A percentile compares a stretch with the other conserved stretches of the same genome.
Evolutionary conservation across 768 basidiomycete species (phyloP).

Genomic region (Sistotremastrum suecicum): DNA sequence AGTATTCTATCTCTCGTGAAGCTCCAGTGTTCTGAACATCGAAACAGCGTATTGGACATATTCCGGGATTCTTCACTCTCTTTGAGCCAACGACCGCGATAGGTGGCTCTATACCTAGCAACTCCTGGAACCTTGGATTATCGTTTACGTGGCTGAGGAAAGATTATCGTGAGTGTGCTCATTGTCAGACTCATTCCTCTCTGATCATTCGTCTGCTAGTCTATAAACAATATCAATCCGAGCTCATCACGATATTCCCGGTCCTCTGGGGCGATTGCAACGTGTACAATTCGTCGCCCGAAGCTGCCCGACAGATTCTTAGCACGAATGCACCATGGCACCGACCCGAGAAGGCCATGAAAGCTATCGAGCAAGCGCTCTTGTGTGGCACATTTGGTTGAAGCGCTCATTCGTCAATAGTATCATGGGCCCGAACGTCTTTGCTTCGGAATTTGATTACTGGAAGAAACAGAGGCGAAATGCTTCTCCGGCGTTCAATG

Average conservation of each 20-base stretch:
- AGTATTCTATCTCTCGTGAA: too few species aligned
- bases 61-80: too few species aligned
- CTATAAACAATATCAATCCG: too few species aligned
- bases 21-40: too few species aligned
- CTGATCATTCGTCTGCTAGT: too few species aligned
- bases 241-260: background rate
- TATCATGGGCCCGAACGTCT: conserved; percentile 4
- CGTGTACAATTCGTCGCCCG: conserved; percentile 1
- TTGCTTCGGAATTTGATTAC: conserved; percentile 2
- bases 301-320: conserved; percentile 4
- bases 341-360: conserved; percentile 2
- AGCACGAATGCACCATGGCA: background rate
- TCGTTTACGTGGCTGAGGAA: too few species aligned
- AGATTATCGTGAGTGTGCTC: too few species aligned
- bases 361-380: background rate
- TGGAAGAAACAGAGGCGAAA: conserved; percentile 8
- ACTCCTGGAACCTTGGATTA: too few species aligned
- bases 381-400: background rate
- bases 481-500: conserved; percentile 7
- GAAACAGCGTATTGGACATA: too few species aligned
- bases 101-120: too few species aligned
- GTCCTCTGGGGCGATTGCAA: background rate
- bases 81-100: too few species aligned
- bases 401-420: background rate
- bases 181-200: too few species aligned